These are phyloP conservation scores for Haplosporangium gracile DNA, from an alignment of 192 early-diverging fungal genomes.

Conservation along the genomic window DNA sequence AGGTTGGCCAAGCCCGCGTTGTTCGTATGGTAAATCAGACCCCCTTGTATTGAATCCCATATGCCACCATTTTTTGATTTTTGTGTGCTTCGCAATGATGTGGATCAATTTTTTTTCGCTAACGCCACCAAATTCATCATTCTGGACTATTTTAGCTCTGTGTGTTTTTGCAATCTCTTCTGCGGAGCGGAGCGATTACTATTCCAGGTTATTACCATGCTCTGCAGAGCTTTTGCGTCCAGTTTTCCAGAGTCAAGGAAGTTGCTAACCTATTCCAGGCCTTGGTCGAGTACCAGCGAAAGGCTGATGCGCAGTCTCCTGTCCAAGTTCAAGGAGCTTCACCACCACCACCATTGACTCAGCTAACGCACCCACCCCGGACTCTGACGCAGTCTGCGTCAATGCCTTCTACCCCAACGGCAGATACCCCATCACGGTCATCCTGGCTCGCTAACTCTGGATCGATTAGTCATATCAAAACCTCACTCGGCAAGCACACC, in stretches of 20 bases:
- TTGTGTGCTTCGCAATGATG: background rate
- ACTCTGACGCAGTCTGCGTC: conserved; percentile 20
- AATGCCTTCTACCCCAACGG: conserved; percentile 31
- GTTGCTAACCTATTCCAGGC: conserved; percentile 55
- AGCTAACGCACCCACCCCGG: conserved; percentile 8
- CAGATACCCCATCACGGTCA: conserved; percentile 23
- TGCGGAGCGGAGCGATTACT: conserved; percentile 52
- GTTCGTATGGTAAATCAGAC: conserved; percentile 57
- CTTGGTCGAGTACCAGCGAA: conserved; percentile 51
- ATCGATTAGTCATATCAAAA: conserved; percentile 51
- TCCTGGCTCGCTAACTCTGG: conserved; percentile 50
- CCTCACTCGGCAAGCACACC: conserved; percentile 30
- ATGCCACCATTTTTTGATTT: background rate
- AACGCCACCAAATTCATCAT: background rate
- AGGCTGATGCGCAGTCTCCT: conserved; percentile 37
- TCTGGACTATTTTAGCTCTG: conserved; percentile 36
- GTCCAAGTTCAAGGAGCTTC: conserved; percentile 22
- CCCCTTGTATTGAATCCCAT: background rate
- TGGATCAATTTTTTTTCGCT: background rate
- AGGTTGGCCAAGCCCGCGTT: conserved; percentile 54
- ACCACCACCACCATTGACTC: conserved; percentile 14
- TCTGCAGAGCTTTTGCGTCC: conserved; percentile 57
- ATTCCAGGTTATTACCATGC: conserved; percentile 55
- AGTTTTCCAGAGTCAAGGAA: conserved; percentile 58
- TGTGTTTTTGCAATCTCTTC: conserved; percentile 58